Percentiles rank a stretch among this genome's conserved stretches.
phyloP scores from a whole-genome alignment of 495 filamentous ascomycete species.

The Aspergillus leporis region DNA sequence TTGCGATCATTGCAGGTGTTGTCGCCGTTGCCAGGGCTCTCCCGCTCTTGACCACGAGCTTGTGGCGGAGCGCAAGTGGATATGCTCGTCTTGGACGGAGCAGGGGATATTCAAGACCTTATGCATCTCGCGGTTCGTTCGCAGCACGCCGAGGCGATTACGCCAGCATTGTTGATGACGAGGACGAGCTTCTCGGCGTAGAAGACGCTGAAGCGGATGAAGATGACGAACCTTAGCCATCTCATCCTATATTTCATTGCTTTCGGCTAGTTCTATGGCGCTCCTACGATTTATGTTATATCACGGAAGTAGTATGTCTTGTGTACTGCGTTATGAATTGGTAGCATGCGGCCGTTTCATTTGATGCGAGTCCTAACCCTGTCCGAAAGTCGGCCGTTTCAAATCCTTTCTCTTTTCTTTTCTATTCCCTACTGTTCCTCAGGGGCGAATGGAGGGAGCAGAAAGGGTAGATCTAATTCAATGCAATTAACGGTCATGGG shows the following conservation, averaged over 20 bases:
- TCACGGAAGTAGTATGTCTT: conserved; percentile 25
- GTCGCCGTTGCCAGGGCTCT: conserved; percentile 74
- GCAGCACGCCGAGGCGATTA: conserved; percentile 83
- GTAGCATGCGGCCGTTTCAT: not conserved
- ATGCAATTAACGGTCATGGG: no score
- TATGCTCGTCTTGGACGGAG: conserved; percentile 32
- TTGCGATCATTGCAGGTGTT: conserved; percentile 73
- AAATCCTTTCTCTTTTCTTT: no score
- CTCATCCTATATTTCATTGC: not conserved
- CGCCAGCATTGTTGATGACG: conserved; percentile 82
- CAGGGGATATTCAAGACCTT: conserved; percentile 59
- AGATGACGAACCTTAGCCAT: conserved; percentile 75
- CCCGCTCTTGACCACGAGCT: conserved; percentile 64
- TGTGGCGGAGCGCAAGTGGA: conserved; percentile 64
- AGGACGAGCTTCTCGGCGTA: conserved; percentile 87
- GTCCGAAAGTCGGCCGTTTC: not conserved
- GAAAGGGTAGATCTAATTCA: no score
- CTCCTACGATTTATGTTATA: conserved; percentile 29
- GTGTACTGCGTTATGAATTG: conserved; percentile 7
- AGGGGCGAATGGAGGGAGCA: no score
- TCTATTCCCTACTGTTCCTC: no score
- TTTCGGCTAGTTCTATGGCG: conserved; percentile 14
- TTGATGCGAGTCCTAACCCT: not conserved
- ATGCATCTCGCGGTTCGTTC: conserved; percentile 82
- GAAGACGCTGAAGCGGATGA: conserved; percentile 86